phyloP scores from a whole-genome alignment of 441 rosid genomes.

The Raphanus hybrid region DNA sequence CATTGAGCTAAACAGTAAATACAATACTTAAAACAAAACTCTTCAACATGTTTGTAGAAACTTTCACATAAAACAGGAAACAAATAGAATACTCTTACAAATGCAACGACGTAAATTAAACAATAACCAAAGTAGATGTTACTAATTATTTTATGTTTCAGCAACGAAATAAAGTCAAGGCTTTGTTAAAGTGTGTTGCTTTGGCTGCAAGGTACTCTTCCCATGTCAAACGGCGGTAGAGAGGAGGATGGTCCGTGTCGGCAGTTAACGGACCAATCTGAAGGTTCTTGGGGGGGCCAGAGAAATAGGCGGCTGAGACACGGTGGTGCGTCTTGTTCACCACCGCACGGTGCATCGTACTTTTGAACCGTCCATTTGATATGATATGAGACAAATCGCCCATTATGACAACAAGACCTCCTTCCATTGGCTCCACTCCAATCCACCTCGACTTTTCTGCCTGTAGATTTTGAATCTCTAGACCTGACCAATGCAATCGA shows the following conservation, averaged over 20 bases:
- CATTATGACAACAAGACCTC: constrained; percentile 51
- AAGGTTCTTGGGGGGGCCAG: constrained; percentile 53
- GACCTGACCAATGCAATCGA: constrained; percentile 31
- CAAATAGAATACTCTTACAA: neutral
- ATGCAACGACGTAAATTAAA: constrained; percentile 11
- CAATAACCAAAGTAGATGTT: neutral
- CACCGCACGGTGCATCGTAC: constrained; percentile 53
- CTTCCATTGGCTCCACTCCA: constrained; percentile 47
- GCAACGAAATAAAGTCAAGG: constrained; percentile 44
- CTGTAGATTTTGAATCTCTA: constrained; percentile 36
- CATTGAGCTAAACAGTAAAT: neutral
- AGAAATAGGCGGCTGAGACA: constrained; percentile 55
- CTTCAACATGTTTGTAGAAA: constrained; percentile 12
- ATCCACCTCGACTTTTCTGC: constrained; percentile 46
- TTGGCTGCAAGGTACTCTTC: constrained; percentile 62
- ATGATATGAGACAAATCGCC: constrained; percentile 67
- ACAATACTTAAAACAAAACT: neutral
- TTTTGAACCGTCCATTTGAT: constrained; percentile 59
- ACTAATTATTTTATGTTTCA: neutral
- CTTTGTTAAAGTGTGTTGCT: constrained; percentile 50
- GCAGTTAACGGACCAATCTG: constrained; percentile 45
- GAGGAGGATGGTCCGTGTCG: constrained; percentile 49
- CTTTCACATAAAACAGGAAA: neutral
- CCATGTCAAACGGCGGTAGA: constrained; percentile 57
- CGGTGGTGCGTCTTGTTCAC: constrained; percentile 57